A percentile compares a stretch with the other conserved stretches of the same genome.
Evolutionary conservation across 129 eudicot genomes (phyloP).

Genomic region (Lactuca sativa): DNA sequence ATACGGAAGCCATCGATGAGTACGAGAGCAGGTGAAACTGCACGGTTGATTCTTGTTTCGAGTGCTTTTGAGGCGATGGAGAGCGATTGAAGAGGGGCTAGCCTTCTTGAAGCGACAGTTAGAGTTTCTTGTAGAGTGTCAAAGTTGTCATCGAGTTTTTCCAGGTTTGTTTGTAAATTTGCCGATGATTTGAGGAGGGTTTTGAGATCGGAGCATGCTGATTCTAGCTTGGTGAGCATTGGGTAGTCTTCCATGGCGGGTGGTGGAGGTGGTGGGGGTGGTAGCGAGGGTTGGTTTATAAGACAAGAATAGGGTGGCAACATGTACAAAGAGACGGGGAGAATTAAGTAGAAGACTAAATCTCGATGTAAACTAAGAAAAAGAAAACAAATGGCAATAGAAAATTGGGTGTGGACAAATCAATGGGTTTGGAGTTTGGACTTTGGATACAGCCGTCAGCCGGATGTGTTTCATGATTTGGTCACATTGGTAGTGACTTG

Average conservation of each 20-base stretch:
- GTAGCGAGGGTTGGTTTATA: slow-evolving; percentile 24
- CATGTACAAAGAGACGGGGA: slow-evolving; percentile 23
- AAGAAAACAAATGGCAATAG: slow-evolving; percentile 57
- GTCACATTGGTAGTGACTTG: slow-evolving; percentile 11
- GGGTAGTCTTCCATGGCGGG: slow-evolving; percentile 35
- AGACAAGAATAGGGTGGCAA: slow-evolving; percentile 37
- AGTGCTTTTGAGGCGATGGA: slow-evolving; percentile 75
- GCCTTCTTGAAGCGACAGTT: slow-evolving; percentile 49
- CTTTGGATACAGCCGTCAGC: slow-evolving; percentile 10
- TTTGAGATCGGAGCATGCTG: slow-evolving; percentile 56
- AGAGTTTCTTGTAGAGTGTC: slow-evolving; percentile 44
- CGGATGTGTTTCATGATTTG: slow-evolving; percentile 26
- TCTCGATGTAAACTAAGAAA: slow-evolving; percentile 61
- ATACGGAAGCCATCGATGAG: slow-evolving; percentile 68
- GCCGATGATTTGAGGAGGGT: slow-evolving; percentile 43
- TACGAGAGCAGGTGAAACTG: slow-evolving; percentile 67
- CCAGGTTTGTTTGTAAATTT: slow-evolving; percentile 37
- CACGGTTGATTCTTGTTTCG: slow-evolving; percentile 74
- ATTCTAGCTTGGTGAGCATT: slow-evolving; percentile 41
- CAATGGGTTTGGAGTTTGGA: slow-evolving; percentile 12
- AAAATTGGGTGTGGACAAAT: slow-evolving; percentile 37
- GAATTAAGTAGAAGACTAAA: slow-evolving; percentile 29
- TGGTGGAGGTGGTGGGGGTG: not conserved
- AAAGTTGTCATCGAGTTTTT: slow-evolving; percentile 46
- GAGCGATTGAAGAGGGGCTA: slow-evolving; percentile 71